Evolutionary conservation across 2,329 filamentous ascomycete species (phyloP).

Genomic region (Ploettnerulaceae sp.): DNA sequence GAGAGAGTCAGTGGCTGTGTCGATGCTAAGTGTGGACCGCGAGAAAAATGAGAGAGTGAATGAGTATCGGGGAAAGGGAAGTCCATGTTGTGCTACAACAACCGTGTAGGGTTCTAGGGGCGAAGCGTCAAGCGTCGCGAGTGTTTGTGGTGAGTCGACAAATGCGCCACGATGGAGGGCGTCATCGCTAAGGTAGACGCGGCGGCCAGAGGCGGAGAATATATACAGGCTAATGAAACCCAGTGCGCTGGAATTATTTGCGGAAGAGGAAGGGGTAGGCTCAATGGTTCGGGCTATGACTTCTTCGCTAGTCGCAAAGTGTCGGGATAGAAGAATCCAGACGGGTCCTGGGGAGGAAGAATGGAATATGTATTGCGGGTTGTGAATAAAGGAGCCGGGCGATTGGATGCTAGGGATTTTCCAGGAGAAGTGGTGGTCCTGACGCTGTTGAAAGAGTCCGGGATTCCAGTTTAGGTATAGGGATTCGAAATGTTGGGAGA

Average conservation of each 20-base stretch:
- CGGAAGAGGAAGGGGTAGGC: conserved; percentile 24
- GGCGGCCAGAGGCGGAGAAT: conserved; percentile 65
- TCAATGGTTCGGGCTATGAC: conserved; percentile 46
- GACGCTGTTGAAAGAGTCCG: conserved; percentile 69
- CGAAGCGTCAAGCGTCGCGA: conserved; percentile 64
- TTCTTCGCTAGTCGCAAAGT: conserved; percentile 69
- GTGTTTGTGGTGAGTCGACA: conserved; percentile 88
- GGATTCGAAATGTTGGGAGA: conserved; percentile 89
- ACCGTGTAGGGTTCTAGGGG: conserved; percentile 48
- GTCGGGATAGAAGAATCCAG: conserved; percentile 82
- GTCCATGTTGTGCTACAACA: conserved; percentile 72
- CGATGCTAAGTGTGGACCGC: conserved; percentile 53
- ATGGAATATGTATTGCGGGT: conserved; percentile 67
- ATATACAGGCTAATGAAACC: conserved; percentile 88
- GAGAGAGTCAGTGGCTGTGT: conserved; percentile 45
- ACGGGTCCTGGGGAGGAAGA: conserved; percentile 56
- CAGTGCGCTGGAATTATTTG: conserved; percentile 32
- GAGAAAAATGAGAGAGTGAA: conserved; percentile 87
- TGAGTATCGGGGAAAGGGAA: conserved; percentile 68
- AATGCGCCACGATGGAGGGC: conserved; percentile 74
- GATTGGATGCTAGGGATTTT: conserved; percentile 47
- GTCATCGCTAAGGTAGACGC: conserved; percentile 69
- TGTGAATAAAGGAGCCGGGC: conserved; percentile 54
- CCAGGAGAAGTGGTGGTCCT: conserved; percentile 92
- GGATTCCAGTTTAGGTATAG: conserved; percentile 98